phyloP scores from a whole-genome alignment of 805 yeast genomes.

The Barnettozyma botsteinii region DNA sequence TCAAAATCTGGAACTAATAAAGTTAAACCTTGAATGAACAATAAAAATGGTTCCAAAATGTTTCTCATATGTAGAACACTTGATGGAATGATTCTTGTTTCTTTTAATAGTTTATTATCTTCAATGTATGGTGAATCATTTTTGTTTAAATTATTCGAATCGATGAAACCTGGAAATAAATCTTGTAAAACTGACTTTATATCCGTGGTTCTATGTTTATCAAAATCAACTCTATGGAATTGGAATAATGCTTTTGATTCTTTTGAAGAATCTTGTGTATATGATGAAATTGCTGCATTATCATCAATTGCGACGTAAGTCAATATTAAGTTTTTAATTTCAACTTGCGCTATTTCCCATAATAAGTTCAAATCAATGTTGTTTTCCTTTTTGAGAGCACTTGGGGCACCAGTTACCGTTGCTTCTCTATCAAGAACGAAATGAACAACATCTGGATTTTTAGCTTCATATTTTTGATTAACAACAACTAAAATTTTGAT shows the following conservation, averaged over 20 bases:
- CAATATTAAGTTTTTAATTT: constrained; percentile 16
- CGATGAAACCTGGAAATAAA: constrained; percentile 65
- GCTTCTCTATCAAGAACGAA: constrained; percentile 5
- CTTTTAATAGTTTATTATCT: constrained; percentile 51
- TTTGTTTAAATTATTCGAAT: constrained; percentile 28
- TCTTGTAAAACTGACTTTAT: constrained; percentile 45
- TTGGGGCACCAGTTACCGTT: too few species aligned
- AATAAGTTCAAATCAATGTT: constrained; percentile 10
- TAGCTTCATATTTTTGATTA: constrained; percentile 29
- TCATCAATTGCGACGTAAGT: constrained; percentile 20
- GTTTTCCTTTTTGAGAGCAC: neutral
- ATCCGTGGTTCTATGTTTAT: constrained; percentile 33
- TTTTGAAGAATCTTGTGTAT: neutral
- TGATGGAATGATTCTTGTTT: constrained; percentile 61
- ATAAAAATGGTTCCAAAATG: constrained; percentile 64
- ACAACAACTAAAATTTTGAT: constrained; percentile 64
- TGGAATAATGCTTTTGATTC: constrained; percentile 30
- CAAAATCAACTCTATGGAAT: constrained; percentile 29
- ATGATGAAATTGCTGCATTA: neutral
- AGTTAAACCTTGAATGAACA: constrained; percentile 58
- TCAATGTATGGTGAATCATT: constrained; percentile 48
- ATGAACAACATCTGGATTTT: constrained; percentile 11
- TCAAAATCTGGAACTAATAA: constrained; percentile 31
- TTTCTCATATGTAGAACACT: constrained; percentile 76
- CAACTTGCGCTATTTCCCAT: constrained; percentile 17